Evolutionary conservation across 2,329 filamentous ascomycete genomes (phyloP), one percentile per base, ranked within the genome.

Genomic region (Xylaria sp.): DNA sequence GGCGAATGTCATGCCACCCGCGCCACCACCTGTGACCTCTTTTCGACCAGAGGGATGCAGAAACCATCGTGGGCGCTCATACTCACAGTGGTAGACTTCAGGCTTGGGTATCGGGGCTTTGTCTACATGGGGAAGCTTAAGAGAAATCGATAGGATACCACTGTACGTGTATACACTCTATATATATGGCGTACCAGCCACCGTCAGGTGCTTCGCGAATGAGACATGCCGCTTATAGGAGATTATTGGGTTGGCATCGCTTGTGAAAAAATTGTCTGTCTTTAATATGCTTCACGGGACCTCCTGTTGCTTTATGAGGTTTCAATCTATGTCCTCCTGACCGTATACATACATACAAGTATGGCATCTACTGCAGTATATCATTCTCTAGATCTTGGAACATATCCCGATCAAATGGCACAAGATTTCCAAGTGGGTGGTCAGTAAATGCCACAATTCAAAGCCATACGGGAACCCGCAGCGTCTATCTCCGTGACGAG

Each of bases 221-320:
- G 35, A 52, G 42, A 57, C 57, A 52, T 38, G 35, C 57, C 57
- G 61, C 47, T 57, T 57, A 57, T 50, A 53, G 7, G 31, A 54
- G 35, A 50, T 46, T 25, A 38, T 33, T 51, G 45, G 43, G 31
- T 43, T 33, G 38, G 38, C 38, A 19, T 38, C 31, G 35, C 9
- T 33, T 58, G 14, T 21, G 19, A 38, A 51, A 38, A 51, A 21
- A 51, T 33, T 51, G 54, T 58, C 43, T 43, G 8, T 31, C 45
- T 21, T 46, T n/a, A 42, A 43, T 38, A 38, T 38, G 23, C 33
- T 35, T 45, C 55, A 63, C 50, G 49, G 23, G 55, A 55, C 23
- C 55, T 51, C 49, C 8, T 47, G 42, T 62, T 57, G 21, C 55
- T 59, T 25, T 6, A 47, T 54, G n/a, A 17, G 9, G 43, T 62